Conservation (phyloP, 345 rosid genomes). For the Citrus trifoliata region DNA sequence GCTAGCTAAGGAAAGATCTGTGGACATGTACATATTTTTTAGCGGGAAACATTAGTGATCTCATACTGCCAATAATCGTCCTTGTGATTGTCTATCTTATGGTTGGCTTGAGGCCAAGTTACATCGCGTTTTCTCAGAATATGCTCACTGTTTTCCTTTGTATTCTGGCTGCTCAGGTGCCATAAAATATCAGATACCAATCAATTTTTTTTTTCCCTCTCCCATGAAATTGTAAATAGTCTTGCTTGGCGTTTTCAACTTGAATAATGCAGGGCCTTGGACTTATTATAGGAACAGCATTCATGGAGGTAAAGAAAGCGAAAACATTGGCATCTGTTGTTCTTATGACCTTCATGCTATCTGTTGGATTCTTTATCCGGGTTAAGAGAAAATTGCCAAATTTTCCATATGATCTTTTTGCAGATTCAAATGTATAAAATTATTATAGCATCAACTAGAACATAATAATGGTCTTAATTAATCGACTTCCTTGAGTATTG, state of each 20-base stretch:
- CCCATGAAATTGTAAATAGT: not conserved
- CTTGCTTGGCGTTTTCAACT: not conserved
- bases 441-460: not conserved
- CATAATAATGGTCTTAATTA: too few species aligned
- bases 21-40: conserved; percentile 32
- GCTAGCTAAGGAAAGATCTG: conserved; percentile 36
- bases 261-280: conserved; percentile 34
- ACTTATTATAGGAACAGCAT: conserved; percentile 27
- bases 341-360: conserved; percentile 33
- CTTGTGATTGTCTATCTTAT: conserved; percentile 27
- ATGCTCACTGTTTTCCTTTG: conserved; percentile 25
- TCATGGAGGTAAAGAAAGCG: conserved; percentile 38
- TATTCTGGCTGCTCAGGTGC: conserved; percentile 28
- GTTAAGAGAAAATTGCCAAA: conserved; percentile 4
- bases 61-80: conserved; percentile 24
- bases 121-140: conserved; percentile 22
- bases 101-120: conserved; percentile 23
- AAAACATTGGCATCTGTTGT: conserved; percentile 22
- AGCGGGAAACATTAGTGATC: conserved; percentile 27
- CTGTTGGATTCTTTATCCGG: conserved; percentile 34
- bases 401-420: not conserved
- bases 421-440: not conserved
- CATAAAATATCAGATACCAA: not conserved
- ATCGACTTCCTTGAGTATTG: not conserved
- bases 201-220: too few species aligned